Percentiles rank a stretch among this genome's conserved stretches.
Evolutionary conservation across 2,329 filamentous ascomycete species (phyloP).

Genomic region (Talaromyces sp.): DNA sequence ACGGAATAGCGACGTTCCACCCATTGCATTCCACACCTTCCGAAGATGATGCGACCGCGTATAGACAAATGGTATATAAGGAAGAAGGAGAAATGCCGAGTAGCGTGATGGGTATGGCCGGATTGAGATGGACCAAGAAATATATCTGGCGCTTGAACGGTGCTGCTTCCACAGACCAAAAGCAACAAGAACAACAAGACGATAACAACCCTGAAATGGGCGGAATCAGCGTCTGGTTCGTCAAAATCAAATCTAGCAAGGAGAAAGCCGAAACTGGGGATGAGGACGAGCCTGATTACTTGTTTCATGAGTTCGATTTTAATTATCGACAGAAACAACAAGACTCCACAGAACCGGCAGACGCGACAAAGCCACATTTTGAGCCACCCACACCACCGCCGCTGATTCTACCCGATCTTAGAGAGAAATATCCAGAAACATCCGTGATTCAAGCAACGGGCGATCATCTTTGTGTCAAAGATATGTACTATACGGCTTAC

Average conservation of each 20-base stretch:
- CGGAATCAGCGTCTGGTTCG: constrained; percentile 45
- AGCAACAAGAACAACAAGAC: neutral
- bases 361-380: constrained; percentile 2
- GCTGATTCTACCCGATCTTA: neutral
- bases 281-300: constrained; percentile 39
- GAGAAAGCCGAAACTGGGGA: neutral
- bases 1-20: constrained; percentile 40
- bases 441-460: constrained; percentile 37
- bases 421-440: constrained; percentile 20
- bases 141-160: constrained; percentile 42
- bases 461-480: constrained; percentile 46
- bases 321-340: constrained; percentile 10
- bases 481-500: constrained; percentile 47
- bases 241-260: constrained; percentile 31
- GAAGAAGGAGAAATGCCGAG: constrained; percentile 42
- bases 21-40: constrained; percentile 20
- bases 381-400: constrained; percentile 23
- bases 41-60: neutral
- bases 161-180: neutral
- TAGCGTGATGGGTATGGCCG: constrained; percentile 24
- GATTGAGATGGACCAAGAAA: constrained; percentile 39
- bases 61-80: constrained; percentile 36
- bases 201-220: constrained; percentile 12
- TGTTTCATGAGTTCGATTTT: constrained; percentile 45
- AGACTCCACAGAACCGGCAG: neutral